Base-by-base conservation (phyloP, 441 rosid species). In the Gossypium trilobum region DNA sequence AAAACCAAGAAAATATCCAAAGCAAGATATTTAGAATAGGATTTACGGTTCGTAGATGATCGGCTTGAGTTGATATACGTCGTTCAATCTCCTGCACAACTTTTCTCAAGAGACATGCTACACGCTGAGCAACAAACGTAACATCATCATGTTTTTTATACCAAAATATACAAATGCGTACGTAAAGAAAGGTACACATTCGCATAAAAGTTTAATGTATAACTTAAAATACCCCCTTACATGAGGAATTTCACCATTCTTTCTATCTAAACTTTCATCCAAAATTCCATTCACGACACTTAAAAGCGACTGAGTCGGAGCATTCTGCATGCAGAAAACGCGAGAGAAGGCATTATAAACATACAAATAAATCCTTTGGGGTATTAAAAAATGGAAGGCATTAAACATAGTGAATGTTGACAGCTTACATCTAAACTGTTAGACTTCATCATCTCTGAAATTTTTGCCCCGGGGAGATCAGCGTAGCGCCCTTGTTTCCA, bases 41-140 rank as follows among this genome's bases (percentile, higher is more conserved):
- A 48, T 59, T 79, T 84, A 94, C 98, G 10, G 93, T 92, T 90
- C 94, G 82, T 70, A 92, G 77, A 77, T 90, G 97, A 42, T 94
- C 98, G 31, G 97, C 92, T 82, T 94, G 98, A 73, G 97, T 94
- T 74, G 98, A 90, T 79, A 94, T 89, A 0, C 98, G 93, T 7
- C 98, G 81, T 80, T 90, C 97, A 58, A 94, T 92, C 88, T 94
- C 98, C 80, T 87, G 97, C 77, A 89, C 92, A 1, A 90, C 93
- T 85, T 89, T 94, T 73, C 95, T 87, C 63, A 94, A 56, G 2
- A 92, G 85, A 75, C 87, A 86, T 5, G 90, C 96, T 9, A 88
- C 92, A 66, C 95, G 92, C 97, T 92, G 92, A 33, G 17, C 31
- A 74, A 67, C 36, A 75, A 73, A 77, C 50, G 60, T 1, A 54